phyloP scores from a whole-genome alignment of 768 basidiomycete genomes.

The Tephrocybe rancida region DNA sequence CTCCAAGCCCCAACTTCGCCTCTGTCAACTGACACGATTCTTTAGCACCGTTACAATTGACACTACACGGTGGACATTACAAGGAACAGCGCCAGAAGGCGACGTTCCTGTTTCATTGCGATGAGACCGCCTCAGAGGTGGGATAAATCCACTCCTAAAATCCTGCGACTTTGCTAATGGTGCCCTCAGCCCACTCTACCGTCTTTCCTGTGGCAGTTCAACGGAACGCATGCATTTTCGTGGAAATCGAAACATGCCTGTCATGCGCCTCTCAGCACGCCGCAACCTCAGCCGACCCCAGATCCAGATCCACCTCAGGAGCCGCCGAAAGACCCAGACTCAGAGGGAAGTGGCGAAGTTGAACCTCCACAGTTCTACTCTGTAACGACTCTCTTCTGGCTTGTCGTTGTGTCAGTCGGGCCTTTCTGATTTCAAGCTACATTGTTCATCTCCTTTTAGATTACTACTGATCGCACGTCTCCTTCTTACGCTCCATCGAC shows the following conservation, averaged over 20 bases:
- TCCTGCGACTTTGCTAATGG: background rate
- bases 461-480: background rate
- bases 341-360: background rate
- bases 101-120: slow-evolving; percentile 31
- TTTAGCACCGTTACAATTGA: slow-evolving; percentile 29
- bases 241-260: slow-evolving; percentile 28
- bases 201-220: slow-evolving; percentile 23
- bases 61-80: slow-evolving; percentile 32
- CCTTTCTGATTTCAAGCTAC: background rate
- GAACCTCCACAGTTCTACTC: background rate
- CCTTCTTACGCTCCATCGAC: background rate
- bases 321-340: slow-evolving; percentile 20
- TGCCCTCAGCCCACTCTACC: slow-evolving; percentile 11
- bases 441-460: background rate
- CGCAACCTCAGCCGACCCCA: slow-evolving; percentile 4
- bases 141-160: background rate
- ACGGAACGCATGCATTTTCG: slow-evolving; percentile 27
- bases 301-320: slow-evolving; percentile 20
- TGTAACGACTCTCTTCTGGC: background rate
- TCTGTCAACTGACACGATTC: background rate
- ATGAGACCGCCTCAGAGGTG: slow-evolving; percentile 23
- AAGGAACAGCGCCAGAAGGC: slow-evolving; percentile 29
- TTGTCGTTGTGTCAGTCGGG: background rate
- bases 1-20: background rate
- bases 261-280: slow-evolving; percentile 13